Conservation (phyloP, 2,329 filamentous ascomycete genomes). For the Arthrobotrys iridis region DNA sequence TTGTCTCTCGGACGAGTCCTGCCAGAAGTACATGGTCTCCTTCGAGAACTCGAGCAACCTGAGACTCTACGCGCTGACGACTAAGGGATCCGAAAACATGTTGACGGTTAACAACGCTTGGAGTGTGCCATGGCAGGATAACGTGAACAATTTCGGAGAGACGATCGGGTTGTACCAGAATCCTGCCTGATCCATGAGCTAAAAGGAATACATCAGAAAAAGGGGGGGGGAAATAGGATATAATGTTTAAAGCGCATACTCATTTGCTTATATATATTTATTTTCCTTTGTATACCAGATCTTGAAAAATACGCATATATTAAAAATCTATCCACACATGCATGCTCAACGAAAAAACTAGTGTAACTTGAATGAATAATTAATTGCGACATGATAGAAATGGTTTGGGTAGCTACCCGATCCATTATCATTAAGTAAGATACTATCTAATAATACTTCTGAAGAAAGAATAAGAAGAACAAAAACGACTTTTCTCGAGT, state of each 20-base stretch:
- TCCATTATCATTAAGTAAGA: too few species aligned
- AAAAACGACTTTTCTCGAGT: not conserved
- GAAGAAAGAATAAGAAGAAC: not conserved
- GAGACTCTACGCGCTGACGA: constrained; percentile 35
- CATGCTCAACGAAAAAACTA: too few species aligned
- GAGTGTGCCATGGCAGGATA: constrained; percentile 25
- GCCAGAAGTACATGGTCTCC: constrained; percentile 43
- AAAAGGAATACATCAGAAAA: not conserved
- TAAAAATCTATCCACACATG: too few species aligned
- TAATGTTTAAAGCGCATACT: constrained; percentile 7
- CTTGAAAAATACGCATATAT: too few species aligned
- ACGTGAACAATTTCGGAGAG: constrained; percentile 17
- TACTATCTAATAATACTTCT: not conserved
- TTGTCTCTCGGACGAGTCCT: constrained; percentile 46
- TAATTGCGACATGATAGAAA: too few species aligned
- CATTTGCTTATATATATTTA: too few species aligned
- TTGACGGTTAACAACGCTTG: constrained; percentile 22
- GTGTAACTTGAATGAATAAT: too few species aligned
- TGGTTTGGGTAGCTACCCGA: too few species aligned
- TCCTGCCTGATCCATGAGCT: too few species aligned
- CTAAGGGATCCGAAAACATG: constrained; percentile 29
- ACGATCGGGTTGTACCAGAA: constrained; percentile 31
- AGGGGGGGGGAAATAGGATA: not conserved
- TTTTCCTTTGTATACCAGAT: too few species aligned
- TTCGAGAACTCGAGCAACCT: constrained; percentile 34